Conservation (phyloP, 768 basidiomycete genomes). For the Vararia minispora region DNA sequence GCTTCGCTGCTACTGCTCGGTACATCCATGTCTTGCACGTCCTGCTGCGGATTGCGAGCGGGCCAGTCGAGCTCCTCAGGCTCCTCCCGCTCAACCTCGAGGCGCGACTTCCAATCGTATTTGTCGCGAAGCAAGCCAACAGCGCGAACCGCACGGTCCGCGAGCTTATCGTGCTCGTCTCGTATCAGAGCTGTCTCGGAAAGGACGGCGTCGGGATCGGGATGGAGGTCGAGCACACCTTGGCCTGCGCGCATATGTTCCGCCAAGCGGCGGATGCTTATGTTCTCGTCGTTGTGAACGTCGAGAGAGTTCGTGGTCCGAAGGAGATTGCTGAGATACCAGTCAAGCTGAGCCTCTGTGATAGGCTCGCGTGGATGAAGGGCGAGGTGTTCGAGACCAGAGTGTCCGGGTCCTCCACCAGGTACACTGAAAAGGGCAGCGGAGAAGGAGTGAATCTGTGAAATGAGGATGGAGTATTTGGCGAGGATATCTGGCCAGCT, state of each 20-base stretch:
- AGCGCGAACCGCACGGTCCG: conserved; percentile 69
- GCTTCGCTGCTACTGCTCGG: conserved; percentile 12
- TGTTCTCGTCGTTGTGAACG: conserved; percentile 60
- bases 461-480: conserved; percentile 77
- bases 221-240: conserved; percentile 27
- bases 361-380: conserved; percentile 51
- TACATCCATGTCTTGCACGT: too few species aligned
- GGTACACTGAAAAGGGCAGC: conserved; percentile 39
- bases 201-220: conserved; percentile 46
- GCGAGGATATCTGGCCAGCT: conserved; percentile 81
- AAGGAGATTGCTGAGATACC: conserved; percentile 60
- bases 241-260: conserved; percentile 40
- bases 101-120: conserved; percentile 77
- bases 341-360: conserved; percentile 59
- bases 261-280: conserved; percentile 57
- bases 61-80: conserved; percentile 57
- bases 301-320: conserved; percentile 75
- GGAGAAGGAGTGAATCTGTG: conserved; percentile 72
- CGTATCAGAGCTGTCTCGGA: conserved; percentile 56
- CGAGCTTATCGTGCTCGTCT: conserved; percentile 60
- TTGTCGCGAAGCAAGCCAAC: conserved; percentile 69
- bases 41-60: too few species aligned
- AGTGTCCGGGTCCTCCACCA: conserved; percentile 21
- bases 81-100: conserved; percentile 69
- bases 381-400: conserved; percentile 54